These are phyloP conservation scores for Dorcoceras hygrometricum DNA, from an alignment of 257 asterid genomes.

Conservation along the genomic window DNA sequence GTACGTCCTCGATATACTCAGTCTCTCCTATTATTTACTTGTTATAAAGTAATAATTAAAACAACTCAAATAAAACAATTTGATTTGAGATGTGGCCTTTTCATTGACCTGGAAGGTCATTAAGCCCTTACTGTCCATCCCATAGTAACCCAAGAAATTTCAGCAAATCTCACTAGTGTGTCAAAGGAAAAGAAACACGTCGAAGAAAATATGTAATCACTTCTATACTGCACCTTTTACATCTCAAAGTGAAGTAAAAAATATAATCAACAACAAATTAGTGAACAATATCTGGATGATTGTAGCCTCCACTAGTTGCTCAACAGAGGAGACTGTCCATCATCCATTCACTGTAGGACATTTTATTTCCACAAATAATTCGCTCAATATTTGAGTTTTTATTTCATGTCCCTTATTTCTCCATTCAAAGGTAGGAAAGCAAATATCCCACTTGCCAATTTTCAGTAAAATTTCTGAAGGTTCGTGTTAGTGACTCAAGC, in stretches of 20 bases:
- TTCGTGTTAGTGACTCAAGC: constrained; percentile 10
- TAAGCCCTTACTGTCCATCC: not conserved
- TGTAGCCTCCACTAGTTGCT: constrained; percentile 58
- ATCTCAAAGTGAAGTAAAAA: constrained; percentile 11
- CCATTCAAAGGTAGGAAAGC: constrained; percentile 10
- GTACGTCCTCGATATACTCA: too few relatives aligned
- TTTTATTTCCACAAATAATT: constrained; percentile 36
- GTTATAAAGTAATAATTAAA: too few relatives aligned
- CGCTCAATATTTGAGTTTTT: constrained; percentile 32
- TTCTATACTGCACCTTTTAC: not conserved
- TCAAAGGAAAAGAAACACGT: not conserved
- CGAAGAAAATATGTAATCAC: constrained; percentile 1
- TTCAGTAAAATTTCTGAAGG: constrained; percentile 4
- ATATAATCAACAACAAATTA: constrained; percentile 3
- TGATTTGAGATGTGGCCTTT: not conserved
- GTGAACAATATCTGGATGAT: constrained; percentile 31
- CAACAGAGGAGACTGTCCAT: constrained; percentile 44
- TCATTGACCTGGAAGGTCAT: constrained; percentile 4
- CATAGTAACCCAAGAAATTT: not conserved
- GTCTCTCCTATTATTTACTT: too few relatives aligned
- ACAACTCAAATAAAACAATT: not conserved
- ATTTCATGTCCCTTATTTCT: constrained; percentile 26
- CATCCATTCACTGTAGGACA: constrained; percentile 43
- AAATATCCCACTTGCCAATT: constrained; percentile 5
- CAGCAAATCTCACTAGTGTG: not conserved